These are phyloP conservation scores for Xylaria grammica DNA, from an alignment of 495 filamentous ascomycete species.

Conservation along the genomic window DNA sequence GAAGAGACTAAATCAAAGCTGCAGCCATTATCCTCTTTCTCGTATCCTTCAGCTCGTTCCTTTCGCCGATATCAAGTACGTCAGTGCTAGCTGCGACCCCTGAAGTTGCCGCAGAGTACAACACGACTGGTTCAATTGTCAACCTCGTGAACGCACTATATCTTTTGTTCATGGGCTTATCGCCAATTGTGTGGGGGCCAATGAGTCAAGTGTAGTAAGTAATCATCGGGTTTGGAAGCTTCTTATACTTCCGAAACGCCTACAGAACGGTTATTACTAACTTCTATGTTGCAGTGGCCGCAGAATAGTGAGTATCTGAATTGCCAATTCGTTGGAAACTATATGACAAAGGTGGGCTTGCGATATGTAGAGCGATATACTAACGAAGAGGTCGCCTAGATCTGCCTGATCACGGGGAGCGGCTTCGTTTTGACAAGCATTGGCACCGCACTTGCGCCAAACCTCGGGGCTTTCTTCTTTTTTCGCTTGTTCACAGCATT, in stretches of 20 bases:
- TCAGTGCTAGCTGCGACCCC: slow-evolving; percentile 72
- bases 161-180: slow-evolving; percentile 71
- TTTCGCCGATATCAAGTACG: slow-evolving; percentile 71
- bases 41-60: slow-evolving; percentile 68
- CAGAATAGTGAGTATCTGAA: slow-evolving; percentile 15
- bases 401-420: slow-evolving; percentile 59
- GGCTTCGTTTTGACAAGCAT: slow-evolving; percentile 69
- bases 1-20: background rate
- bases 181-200: slow-evolving; percentile 70
- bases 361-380: background rate
- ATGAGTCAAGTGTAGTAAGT: slow-evolving; percentile 64
- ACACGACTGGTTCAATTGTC: slow-evolving; percentile 67
- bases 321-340: background rate
- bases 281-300: slow-evolving; percentile 15
- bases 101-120: slow-evolving; percentile 66
- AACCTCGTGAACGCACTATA: slow-evolving; percentile 74
- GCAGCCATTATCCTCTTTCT: slow-evolving; percentile 61
- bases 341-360: background rate
- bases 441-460: slow-evolving; percentile 70
- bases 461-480: slow-evolving; percentile 69
- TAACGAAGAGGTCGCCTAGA: slow-evolving; percentile 39
- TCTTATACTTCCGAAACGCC: background rate
- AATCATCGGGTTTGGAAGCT: background rate
- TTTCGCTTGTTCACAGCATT: slow-evolving; percentile 74
- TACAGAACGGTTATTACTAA: background rate